Base-by-base conservation (phyloP, 2,329 filamentous ascomycete genomes). In the Monosporascus sp. region DNA sequence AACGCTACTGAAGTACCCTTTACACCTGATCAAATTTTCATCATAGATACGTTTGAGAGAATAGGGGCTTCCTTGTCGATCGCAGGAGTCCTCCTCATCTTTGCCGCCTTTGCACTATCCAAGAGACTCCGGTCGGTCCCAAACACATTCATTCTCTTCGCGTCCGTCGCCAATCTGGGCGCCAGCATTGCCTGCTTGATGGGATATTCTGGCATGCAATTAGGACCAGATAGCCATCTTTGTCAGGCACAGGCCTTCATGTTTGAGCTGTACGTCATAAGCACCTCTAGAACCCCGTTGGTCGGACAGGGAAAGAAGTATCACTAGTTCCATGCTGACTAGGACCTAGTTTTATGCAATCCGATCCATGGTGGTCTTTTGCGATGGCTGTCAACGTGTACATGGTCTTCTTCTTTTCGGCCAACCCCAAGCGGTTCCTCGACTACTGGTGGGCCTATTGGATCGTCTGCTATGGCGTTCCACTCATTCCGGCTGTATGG, bases 331-430 rank as follows among this genome's bases (percentile, higher is more conserved):
- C 43, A 46, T 46, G 15, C 57, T 61, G 50, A 63, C 48, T 5
- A 44, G 17, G 25, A 17, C 14, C 7, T 57, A 89, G 85, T 82
- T 90, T 90, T 68, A 87, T 89, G 81, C 85, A 87, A 59, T 87
- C 85, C 5, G 87, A 90, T 68, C 83, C 85, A 0, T 79, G 88
- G 72, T 91, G 85, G 88, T 88, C 87, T 0, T 80, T 91, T 51
- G 87, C 87, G 58, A 93, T 94, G 89, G 88, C 89, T 3, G 76
- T 87, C 64, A 94, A 93, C 63, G 89, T 93, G 56, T 89, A 87
- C 62, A 77, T 92, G 49, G 81, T 84, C 54, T 84, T 84, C 65
- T 84, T 83, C 68, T 78, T 78, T 59, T 74, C 78, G n/a, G 75
- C 77, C 47, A 81, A 75, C 47, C 80, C 81, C 0, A 85, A 85